Evolutionary conservation across 345 rosid genomes (phyloP).

Genomic region (Populus pruinosa): DNA sequence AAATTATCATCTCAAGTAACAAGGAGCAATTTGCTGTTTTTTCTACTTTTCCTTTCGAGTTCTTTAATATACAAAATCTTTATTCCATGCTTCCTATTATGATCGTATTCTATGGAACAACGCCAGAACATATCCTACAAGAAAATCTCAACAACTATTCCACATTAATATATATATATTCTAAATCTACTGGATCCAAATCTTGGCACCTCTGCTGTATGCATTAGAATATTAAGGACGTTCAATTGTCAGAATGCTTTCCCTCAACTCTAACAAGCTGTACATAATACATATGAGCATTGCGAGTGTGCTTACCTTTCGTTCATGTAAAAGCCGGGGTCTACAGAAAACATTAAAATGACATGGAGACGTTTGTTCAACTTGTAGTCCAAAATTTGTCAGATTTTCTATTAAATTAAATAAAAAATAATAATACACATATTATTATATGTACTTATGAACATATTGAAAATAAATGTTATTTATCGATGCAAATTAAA

Average conservation of each 20-base stretch:
- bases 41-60: neutral
- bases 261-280: neutral
- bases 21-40: too few relatives aligned
- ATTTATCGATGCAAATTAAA: neutral
- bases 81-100: too few relatives aligned
- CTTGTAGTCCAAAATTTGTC: too few relatives aligned
- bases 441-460: neutral
- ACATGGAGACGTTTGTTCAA: neutral
- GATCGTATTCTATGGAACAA: too few relatives aligned
- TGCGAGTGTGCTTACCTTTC: neutral
- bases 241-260: neutral
- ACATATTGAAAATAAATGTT: neutral
- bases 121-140: neutral
- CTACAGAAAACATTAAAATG: neutral
- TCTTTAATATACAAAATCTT: neutral
- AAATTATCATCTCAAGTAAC: too few relatives aligned
- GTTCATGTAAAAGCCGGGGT: neutral
- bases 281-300: neutral
- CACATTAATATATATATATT: too few relatives aligned
- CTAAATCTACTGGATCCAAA: neutral
- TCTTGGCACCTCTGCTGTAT: neutral
- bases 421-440: too few relatives aligned
- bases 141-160: neutral
- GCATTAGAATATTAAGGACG: neutral
- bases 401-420: too few relatives aligned